Evolutionary conservation across 148 eudicot genomes (phyloP), one percentile per base, ranked within the genome.

Genomic region (Silene conica): DNA sequence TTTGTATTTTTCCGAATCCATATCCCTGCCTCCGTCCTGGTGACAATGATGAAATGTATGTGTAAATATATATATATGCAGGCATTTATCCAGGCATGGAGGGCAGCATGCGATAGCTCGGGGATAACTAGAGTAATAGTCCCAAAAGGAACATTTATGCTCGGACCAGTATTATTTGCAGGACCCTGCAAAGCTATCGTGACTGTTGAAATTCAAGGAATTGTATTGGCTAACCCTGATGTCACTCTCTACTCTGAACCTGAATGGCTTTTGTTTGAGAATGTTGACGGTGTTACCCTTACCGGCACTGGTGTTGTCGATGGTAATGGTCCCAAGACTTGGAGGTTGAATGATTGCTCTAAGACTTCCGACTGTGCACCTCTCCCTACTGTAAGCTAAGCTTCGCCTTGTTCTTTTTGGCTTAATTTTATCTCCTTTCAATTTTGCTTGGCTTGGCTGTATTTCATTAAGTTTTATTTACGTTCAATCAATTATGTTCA

Each of bases 171-270:
- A 1, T 5, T 85, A 20, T 85, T 90, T 55, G 18, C 54, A 0
- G 97, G 97, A 4, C 97, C 97, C 0, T 92, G 97, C 81, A 77
- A 70, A 19, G 71, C 80, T 14, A 26, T 43, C 2, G 84, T 86
- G 0, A 74, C 88, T 1, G 67, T 92, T 9, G 89, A 92, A 55
- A 61, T 92, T n/a, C 85, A 80, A 68, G 97, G 86, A 26, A 77
- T 59, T 12, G 62, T 83, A 15, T 18, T 83, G 45, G 81, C 83
- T 26, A 71, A 74, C 79, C 75, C 83, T 18, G 86, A 80, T 68
- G 43, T 61, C 4, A 80, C 62, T 22, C 61, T 74, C 9, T 83
- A 80, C 4, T 0, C 78, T 16, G 71, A 76, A 10, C 81, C 83
- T 0, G 71, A 80, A 13, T 75, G 80, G 73, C 26, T 83, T 55